These are phyloP conservation scores for Mycena sp. DNA, from an alignment of 1,284 basidiomycete species.

Conservation along the genomic window DNA sequence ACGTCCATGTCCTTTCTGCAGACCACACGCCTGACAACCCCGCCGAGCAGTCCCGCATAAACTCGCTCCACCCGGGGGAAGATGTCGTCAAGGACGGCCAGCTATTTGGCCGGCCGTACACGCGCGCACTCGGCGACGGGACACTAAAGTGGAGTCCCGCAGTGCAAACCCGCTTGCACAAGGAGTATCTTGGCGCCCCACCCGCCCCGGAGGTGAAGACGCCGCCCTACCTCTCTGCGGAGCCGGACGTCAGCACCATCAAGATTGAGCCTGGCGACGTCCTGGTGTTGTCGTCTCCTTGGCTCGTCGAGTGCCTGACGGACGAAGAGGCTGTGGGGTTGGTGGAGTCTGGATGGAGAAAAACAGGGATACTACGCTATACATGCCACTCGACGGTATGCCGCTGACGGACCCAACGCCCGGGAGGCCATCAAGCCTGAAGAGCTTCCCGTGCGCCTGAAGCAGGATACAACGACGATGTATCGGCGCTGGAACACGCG, in stretches of 20 bases:
- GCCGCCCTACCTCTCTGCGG: slow-evolving; percentile 66
- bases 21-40: slow-evolving; percentile 59
- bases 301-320: slow-evolving; percentile 67
- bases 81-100: slow-evolving; percentile 26
- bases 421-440: no score
- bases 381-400: background rate
- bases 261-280: slow-evolving; percentile 58
- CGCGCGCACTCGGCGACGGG: slow-evolving; percentile 63
- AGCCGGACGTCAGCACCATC: slow-evolving; percentile 59
- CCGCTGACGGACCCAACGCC: no score
- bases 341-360: slow-evolving; percentile 57
- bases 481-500: slow-evolving; percentile 51
- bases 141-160: slow-evolving; percentile 57
- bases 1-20: slow-evolving; percentile 58
- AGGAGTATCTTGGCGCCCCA: slow-evolving; percentile 44
- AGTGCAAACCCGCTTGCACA: slow-evolving; percentile 44
- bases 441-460: slow-evolving; percentile 35
- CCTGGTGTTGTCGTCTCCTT: slow-evolving; percentile 65
- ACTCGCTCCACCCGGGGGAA: slow-evolving; percentile 36
- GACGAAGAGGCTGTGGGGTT: slow-evolving; percentile 69
- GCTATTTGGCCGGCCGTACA: slow-evolving; percentile 42
- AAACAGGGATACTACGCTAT: slow-evolving; percentile 23
- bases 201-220: slow-evolving; percentile 42
- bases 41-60: slow-evolving; percentile 39
- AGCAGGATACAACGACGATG: slow-evolving; percentile 43